Evolutionary conservation across 345 rosid species (phyloP).

Genomic region (Noccaea caerulescens): DNA sequence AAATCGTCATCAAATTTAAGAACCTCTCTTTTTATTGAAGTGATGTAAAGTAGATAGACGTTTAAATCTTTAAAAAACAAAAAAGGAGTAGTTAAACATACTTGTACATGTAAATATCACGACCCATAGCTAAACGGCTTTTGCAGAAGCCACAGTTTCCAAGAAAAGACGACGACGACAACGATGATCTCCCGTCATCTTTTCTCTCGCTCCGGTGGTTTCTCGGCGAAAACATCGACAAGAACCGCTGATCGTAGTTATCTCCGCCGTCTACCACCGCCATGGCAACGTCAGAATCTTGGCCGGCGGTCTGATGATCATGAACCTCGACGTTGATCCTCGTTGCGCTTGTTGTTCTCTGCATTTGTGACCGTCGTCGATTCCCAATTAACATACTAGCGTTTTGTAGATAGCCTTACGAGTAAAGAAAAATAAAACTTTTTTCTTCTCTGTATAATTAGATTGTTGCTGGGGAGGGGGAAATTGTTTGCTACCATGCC

Average conservation of each 20-base stretch:
- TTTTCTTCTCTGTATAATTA: not conserved
- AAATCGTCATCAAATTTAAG: not conserved
- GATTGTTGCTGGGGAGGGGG: constrained; percentile 38
- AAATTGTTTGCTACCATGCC: constrained; percentile 35
- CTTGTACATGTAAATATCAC: constrained; percentile 92
- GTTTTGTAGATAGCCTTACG: not conserved
- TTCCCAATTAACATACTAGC: constrained; percentile 39
- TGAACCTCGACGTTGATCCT: constrained; percentile 29
- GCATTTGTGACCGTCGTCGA: constrained; percentile 35
- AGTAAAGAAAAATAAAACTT: not conserved
- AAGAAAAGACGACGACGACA: constrained; percentile 47
- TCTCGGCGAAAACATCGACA: constrained; percentile 59
- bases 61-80: not conserved
- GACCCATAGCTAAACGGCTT: constrained; percentile 63
- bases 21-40: not conserved
- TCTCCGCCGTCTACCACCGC: constrained; percentile 10
- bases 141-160: constrained; percentile 75
- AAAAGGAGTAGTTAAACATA: constrained; percentile 26
- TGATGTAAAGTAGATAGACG: not conserved
- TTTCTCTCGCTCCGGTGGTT: constrained; percentile 29
- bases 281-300: constrained; percentile 31
- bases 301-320: constrained; percentile 14
- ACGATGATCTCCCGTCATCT: constrained; percentile 18
- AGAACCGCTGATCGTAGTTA: constrained; percentile 43
- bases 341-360: constrained; percentile 39